Percentiles rank a stretch among this genome's conserved stretches.
phyloP scores from a whole-genome alignment of 805 yeast species.

The Saccharomycopsis guyanensis region DNA sequence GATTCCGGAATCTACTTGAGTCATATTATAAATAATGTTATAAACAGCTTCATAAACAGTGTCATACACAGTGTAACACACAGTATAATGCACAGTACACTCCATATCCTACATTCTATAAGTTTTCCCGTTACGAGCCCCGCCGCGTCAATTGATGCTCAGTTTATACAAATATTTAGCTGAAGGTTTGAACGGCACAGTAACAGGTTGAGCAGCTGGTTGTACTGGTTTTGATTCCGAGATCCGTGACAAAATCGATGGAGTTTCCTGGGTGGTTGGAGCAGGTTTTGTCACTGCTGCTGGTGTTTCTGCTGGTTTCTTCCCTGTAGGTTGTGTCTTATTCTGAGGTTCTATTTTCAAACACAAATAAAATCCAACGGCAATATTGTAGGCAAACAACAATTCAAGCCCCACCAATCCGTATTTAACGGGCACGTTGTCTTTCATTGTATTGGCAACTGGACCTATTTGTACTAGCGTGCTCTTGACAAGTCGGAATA shows the following conservation, averaged over 20 bases:
- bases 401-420: constrained; percentile 1
- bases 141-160: no score
- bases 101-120: no score
- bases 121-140: no score
- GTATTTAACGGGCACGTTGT: background rate
- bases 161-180: background rate
- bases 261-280: background rate
- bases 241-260: background rate
- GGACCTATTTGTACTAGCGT: background rate
- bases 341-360: background rate
- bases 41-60: no score
- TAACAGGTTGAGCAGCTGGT: background rate
- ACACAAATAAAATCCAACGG: background rate
- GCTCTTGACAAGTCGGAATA: background rate
- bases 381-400: constrained; percentile 1
- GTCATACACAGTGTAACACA: no score
- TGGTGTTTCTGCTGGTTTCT: background rate
- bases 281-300: background rate
- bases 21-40: no score
- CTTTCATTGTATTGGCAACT: background rate
- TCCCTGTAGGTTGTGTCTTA: background rate
- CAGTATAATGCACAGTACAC: no score
- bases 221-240: background rate
- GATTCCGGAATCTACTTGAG: constrained; percentile 3
- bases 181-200: background rate